These are phyloP conservation scores for Biancaea sappan DNA, from an alignment of 306 rosid species.

Conservation along the genomic window DNA sequence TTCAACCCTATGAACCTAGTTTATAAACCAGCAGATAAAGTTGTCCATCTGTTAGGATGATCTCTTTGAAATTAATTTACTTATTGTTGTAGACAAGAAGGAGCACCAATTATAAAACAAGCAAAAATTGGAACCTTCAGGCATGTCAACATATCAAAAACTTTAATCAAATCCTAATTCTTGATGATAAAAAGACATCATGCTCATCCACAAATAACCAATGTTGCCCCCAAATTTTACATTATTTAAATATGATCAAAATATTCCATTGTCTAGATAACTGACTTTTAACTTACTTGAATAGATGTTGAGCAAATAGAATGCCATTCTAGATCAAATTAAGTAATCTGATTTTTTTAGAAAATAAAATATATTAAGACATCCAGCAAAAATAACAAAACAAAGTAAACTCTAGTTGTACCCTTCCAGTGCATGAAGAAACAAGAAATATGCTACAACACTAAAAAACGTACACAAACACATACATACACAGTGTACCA, in stretches of 20 bases:
- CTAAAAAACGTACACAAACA: too few relatives aligned
- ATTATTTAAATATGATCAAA: slow-evolving; percentile 16
- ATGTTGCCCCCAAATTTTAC: slow-evolving; percentile 16
- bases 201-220: background rate
- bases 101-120: slow-evolving; percentile 38
- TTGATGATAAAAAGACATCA: background rate
- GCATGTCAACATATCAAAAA: slow-evolving; percentile 17
- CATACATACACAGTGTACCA: too few relatives aligned
- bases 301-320: slow-evolving; percentile 72
- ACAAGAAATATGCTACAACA: slow-evolving; percentile 21
- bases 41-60: slow-evolving; percentile 94
- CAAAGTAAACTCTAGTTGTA: slow-evolving; percentile 7
- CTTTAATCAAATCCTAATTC: slow-evolving; percentile 19
- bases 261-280: background rate
- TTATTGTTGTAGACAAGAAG: slow-evolving; percentile 58
- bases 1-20: background rate
- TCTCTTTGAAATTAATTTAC: slow-evolving; percentile 85
- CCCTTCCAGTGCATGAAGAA: slow-evolving; percentile 2
- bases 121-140: slow-evolving; percentile 24
- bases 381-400: slow-evolving; percentile 27
- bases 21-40: too few relatives aligned
- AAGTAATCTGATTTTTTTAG: background rate
- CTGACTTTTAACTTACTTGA: slow-evolving; percentile 53
- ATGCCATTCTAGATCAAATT: slow-evolving; percentile 21
- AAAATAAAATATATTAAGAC: slow-evolving; percentile 14